A percentile compares a stretch with the other conserved stretches of the same genome.
Evolutionary conservation across 2,329 filamentous ascomycete genomes (phyloP).

Genomic region (Emydomyces testavorans): DNA sequence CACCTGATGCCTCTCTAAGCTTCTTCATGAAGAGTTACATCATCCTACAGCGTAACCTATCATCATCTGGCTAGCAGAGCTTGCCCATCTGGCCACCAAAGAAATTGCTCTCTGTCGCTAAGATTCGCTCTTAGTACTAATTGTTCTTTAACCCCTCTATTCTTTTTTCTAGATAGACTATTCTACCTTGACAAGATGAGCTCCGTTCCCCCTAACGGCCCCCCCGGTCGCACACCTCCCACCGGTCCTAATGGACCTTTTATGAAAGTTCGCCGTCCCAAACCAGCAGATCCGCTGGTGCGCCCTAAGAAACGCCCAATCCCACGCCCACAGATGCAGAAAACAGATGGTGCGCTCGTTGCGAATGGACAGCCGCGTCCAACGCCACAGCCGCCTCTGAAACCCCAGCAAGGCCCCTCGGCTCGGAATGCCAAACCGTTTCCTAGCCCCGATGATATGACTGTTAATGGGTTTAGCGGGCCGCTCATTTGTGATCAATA

Average conservation of each 20-base stretch:
- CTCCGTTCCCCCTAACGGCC: slow-evolving; percentile 34
- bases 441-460: slow-evolving; percentile 23
- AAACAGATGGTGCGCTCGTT: slow-evolving; percentile 5
- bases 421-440: slow-evolving; percentile 18
- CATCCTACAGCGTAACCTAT: too few relatives aligned
- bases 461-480: slow-evolving; percentile 35
- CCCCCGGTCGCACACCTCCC: slow-evolving; percentile 36
- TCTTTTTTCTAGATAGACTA: neutral
- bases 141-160: neutral
- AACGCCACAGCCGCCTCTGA: slow-evolving; percentile 14
- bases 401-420: slow-evolving; percentile 16
- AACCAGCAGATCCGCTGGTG: slow-evolving; percentile 51
- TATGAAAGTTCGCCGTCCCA: slow-evolving; percentile 39
- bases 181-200: slow-evolving; percentile 17
- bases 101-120: too few relatives aligned
- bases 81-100: too few relatives aligned
- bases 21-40: too few relatives aligned
- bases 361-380: slow-evolving; percentile 21
- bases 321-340: slow-evolving; percentile 18
- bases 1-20: too few relatives aligned
- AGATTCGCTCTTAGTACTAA: too few relatives aligned
- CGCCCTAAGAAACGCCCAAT: slow-evolving; percentile 44
- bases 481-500: slow-evolving; percentile 32
- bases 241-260: slow-evolving; percentile 38
- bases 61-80: too few relatives aligned